phyloP scores from a whole-genome alignment of 1,284 basidiomycete genomes.

The Meira miltonrushii region DNA sequence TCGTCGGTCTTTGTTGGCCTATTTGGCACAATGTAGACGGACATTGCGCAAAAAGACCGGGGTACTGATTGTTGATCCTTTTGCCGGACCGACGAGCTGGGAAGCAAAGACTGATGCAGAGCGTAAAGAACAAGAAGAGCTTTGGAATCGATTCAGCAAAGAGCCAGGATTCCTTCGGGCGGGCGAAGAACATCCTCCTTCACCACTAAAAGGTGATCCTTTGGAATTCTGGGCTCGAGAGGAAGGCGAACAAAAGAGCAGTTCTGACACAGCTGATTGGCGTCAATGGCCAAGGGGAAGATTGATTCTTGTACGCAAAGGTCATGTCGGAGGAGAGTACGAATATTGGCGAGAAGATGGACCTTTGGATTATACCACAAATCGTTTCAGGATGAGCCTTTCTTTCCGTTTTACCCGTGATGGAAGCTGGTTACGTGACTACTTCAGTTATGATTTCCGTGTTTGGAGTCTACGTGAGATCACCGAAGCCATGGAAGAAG shows the following conservation, averaged over 20 bases:
- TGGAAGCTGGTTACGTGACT: conserved; percentile 34
- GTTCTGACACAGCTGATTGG: not conserved
- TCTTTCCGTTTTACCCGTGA: conserved; percentile 35
- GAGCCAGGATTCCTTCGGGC: conserved; percentile 24
- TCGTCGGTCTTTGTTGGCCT: conserved; percentile 26
- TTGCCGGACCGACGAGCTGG: conserved; percentile 34
- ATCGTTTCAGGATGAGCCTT: conserved; percentile 42
- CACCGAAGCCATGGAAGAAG: conserved; percentile 39
- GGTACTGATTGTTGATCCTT: conserved; percentile 40
- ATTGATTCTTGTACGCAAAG: conserved; percentile 33
- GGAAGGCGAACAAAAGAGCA: not conserved
- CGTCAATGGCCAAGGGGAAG: conserved; percentile 34
- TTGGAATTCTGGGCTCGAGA: conserved; percentile 3
- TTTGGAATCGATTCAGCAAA: conserved; percentile 19
- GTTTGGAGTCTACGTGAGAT: conserved; percentile 35
- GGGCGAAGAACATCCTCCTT: not conserved
- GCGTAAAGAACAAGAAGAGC: conserved; percentile 14
- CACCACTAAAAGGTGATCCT: not conserved
- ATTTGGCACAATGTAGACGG: conserved; percentile 20
- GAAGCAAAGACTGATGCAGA: conserved; percentile 10
- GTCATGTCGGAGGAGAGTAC: conserved; percentile 25
- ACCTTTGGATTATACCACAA: conserved; percentile 35
- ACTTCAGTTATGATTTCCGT: conserved; percentile 41
- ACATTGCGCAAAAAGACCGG: conserved; percentile 33
- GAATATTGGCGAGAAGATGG: conserved; percentile 47